Percentiles rank a stretch among this genome's conserved stretches.
phyloP scores from a whole-genome alignment of 2,329 filamentous ascomycete genomes.

The Fusarium musae region DNA sequence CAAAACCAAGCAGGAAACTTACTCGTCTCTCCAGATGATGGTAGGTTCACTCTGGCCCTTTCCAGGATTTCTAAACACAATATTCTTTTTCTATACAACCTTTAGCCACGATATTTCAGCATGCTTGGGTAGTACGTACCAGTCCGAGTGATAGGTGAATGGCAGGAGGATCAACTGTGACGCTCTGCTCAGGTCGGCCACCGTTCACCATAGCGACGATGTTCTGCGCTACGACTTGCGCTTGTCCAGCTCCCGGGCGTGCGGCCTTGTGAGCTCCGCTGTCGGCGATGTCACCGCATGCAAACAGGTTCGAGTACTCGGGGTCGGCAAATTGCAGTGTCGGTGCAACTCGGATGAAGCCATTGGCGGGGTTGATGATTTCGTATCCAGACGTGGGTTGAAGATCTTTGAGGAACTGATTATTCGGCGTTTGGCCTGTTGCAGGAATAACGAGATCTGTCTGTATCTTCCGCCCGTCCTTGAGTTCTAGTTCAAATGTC shows the following conservation, averaged over 20 bases:
- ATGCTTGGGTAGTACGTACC: not conserved
- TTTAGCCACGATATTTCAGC: not conserved
- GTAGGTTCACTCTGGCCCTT: conserved; percentile 35
- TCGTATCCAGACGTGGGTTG: conserved; percentile 1
- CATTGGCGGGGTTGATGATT: conserved; percentile 35
- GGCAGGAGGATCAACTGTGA: conserved; percentile 33
- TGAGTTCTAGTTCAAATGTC: conserved; percentile 32
- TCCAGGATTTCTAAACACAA: conserved; percentile 41
- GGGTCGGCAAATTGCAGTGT: conserved; percentile 40
- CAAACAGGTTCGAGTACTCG: conserved; percentile 38
- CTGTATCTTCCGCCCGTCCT: conserved; percentile 35
- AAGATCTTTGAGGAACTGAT: conserved; percentile 36
- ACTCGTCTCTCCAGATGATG: conserved; percentile 40
- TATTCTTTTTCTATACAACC: conserved; percentile 32
- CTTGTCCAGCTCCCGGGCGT: conserved; percentile 34
- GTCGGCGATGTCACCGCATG: conserved; percentile 43
- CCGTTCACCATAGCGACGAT: conserved; percentile 38
- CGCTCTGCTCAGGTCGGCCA: conserved; percentile 5
- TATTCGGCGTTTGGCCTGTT: conserved; percentile 43
- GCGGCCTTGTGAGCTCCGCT: conserved; percentile 44
- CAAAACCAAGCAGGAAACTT: accelerated
- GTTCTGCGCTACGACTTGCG: conserved; percentile 37
- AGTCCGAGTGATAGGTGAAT: conserved; percentile 41
- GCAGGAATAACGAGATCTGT: conserved; percentile 40
- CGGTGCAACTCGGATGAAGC: conserved; percentile 37